Evolutionary conservation across 169 alveolate species (phyloP).

Genomic region (Plasmodium sp.): DNA sequence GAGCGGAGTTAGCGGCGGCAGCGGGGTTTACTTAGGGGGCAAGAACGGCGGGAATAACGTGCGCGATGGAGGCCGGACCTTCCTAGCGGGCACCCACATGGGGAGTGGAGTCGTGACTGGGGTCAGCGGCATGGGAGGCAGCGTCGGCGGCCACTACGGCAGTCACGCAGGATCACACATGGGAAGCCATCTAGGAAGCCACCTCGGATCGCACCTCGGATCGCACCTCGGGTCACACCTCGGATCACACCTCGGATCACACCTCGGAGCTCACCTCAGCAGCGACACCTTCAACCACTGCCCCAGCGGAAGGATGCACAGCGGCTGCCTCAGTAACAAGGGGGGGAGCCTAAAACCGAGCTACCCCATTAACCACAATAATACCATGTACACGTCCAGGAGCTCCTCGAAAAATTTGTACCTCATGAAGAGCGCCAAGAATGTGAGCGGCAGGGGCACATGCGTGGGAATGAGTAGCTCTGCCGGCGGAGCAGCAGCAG

Average conservation of each 20-base stretch:
- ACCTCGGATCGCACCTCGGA: neutral
- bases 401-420: slow-evolving; percentile 29
- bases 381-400: slow-evolving; percentile 38
- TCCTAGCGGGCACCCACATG: neutral
- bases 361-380: slow-evolving; percentile 19
- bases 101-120: neutral
- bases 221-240: neutral
- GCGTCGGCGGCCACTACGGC: neutral
- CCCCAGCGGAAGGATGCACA: neutral
- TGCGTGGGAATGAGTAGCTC: neutral
- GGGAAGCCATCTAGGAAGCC: neutral
- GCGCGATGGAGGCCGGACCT: neutral
- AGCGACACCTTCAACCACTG: neutral
- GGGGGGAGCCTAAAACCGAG: neutral
- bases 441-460: neutral
- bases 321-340: neutral
- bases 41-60: neutral
- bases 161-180: neutral
- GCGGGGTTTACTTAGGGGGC: neutral
- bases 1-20: neutral
- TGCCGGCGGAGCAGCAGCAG: neutral
- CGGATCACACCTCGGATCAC: neutral
- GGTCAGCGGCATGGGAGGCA: neutral
- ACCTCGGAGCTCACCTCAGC: neutral
- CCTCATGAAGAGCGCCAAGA: neutral